Conservation (phyloP, 257 asterid genomes). For the Nicotiana benthamiana region DNA sequence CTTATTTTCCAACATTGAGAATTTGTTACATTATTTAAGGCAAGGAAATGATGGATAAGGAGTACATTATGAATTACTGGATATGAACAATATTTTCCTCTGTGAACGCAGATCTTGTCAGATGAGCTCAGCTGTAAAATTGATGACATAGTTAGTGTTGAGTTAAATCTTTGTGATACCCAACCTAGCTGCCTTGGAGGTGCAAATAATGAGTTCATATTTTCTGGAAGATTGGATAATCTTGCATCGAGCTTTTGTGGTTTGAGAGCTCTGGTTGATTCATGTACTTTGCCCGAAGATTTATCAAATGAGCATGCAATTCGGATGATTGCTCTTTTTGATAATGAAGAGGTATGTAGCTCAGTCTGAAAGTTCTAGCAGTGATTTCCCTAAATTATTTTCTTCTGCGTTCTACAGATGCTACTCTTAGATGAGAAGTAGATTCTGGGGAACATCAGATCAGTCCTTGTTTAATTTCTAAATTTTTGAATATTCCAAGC, state of each 20-base stretch:
- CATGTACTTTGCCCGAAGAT: conserved; percentile 63
- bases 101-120: conserved; percentile 60
- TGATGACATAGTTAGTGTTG: conserved; percentile 73
- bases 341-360: conserved; percentile 79
- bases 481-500: neutral
- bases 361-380: neutral
- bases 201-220: conserved; percentile 87
- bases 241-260: conserved; percentile 98
- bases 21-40: neutral
- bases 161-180: conserved; percentile 89
- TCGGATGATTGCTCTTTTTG: conserved; percentile 94
- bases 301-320: conserved; percentile 64
- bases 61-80: neutral
- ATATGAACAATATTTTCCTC: neutral
- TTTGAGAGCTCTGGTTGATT: conserved; percentile 85
- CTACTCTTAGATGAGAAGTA: neutral
- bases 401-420: neutral
- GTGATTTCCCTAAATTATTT: neutral
- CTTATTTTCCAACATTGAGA: neutral
- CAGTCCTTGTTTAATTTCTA: neutral
- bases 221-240: conserved; percentile 97
- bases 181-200: conserved; percentile 99
- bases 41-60: neutral
- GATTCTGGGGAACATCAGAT: neutral
- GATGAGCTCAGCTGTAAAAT: conserved; percentile 78